Evolutionary conservation across 192 early-diverging fungal species (phyloP).

Genomic region (Coemansia erecta): DNA sequence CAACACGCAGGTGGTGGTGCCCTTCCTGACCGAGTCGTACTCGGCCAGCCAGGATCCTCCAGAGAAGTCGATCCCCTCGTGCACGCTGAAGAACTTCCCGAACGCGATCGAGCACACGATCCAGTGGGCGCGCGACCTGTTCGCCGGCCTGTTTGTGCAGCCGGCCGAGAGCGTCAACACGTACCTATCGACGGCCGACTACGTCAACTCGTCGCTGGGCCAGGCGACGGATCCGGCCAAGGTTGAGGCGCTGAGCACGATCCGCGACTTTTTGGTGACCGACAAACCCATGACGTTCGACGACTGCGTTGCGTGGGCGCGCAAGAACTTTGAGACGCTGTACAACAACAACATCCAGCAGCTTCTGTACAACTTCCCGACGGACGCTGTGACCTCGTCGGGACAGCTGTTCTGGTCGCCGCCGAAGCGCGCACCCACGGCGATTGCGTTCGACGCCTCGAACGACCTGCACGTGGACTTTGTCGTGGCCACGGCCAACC

Average conservation of each 20-base stretch:
- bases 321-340: conserved; percentile 88
- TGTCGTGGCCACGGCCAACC: conserved; percentile 85
- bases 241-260: conserved; percentile 74
- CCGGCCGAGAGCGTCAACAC: conserved; percentile 94
- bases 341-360: conserved; percentile 92
- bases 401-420: conserved; percentile 96
- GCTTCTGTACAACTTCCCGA: conserved; percentile 96
- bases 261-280: conserved; percentile 72
- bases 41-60: conserved; percentile 97
- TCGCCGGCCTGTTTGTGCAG: conserved; percentile 90
- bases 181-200: conserved; percentile 85
- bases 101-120: conserved; percentile 86
- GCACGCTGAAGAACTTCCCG: conserved; percentile 89
- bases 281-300: conserved; percentile 84
- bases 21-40: conserved; percentile 96
- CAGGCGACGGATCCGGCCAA: conserved; percentile 68
- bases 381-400: conserved; percentile 81
- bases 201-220: conserved; percentile 69
- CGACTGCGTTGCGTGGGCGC: conserved; percentile 91
- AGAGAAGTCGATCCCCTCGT: conserved; percentile 91
- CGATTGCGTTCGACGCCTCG: conserved; percentile 72
- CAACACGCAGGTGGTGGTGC: conserved; percentile 97
- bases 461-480: conserved; percentile 82
- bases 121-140: conserved; percentile 96
- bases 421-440: conserved; percentile 90